Base-by-base conservation (phyloP, 2,329 filamentous ascomycete genomes). In the Bimuria novae-zelandiae region DNA sequence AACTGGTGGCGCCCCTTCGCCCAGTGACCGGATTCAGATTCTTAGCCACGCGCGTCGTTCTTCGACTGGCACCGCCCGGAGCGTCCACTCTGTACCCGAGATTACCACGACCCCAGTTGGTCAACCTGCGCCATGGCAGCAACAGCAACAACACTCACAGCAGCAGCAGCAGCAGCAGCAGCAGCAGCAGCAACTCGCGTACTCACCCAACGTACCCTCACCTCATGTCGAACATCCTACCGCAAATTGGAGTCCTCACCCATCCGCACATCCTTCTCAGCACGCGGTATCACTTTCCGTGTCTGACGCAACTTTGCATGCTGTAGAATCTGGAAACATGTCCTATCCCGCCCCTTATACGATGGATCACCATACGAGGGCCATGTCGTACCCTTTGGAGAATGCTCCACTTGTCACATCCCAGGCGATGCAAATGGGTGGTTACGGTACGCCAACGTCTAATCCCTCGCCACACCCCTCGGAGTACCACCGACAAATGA, bases 341-440 rank as follows among this genome's bases (percentile, higher is more conserved):
- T 62, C 68, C 4, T 74, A 73, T 32, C 66, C 71, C 11, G 73
- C 65, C 49, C 63, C 70, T 8, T 76, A 76, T 53, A 62, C 68
- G 14, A 56, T 75, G 60, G 73, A 75, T 48, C 65, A 65, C 51
- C 75, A 70, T 49, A 57, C 69, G 19, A 67, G 73, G 51, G 65
- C 73, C 41, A 70, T 75, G 64, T 73, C 72, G 5, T 75, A 75
- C 49, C 72, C 72, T 14, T 52, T 73, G n/a, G 73, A 75, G 52
- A 72, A 66, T 44, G 56, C 68, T 2, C 56, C 70, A 39, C 63
- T 75, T 22, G 71, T 71, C 52, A 69, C 68, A 30, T 72, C 68
- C 5, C 69, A 69, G 56, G 65, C 69, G 32, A 72, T 72, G 68
- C 61, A 69, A 30, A 72, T 73, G 67, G 64, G 67, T 2, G 71